These are phyloP conservation scores for Aspergillaceae sp. DNA, from an alignment of 2,329 filamentous ascomycete species.

Conservation along the genomic window DNA sequence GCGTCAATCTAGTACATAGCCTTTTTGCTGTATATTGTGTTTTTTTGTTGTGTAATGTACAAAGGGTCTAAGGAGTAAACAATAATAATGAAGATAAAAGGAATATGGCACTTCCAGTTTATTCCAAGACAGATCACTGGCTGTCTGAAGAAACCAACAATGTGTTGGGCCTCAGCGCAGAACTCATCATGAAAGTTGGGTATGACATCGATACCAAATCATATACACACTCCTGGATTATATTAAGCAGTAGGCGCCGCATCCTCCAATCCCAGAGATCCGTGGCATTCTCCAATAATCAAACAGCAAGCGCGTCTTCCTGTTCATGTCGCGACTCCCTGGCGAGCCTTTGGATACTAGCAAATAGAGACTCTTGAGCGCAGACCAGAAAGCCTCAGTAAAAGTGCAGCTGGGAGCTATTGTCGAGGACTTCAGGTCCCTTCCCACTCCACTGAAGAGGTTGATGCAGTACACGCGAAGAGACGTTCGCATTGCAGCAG, in stretches of 20 bases:
- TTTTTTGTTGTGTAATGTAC: too few relatives aligned
- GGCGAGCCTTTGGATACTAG: conserved; percentile 8
- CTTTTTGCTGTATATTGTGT: too few relatives aligned
- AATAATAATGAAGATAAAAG: too few relatives aligned
- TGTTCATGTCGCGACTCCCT: conserved; percentile 9
- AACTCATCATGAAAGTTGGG: conserved; percentile 4
- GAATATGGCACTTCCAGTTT: too few relatives aligned
- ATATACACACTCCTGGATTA: conserved; percentile 8
- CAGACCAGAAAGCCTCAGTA: conserved; percentile 7
- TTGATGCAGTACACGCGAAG: conserved; percentile 8
- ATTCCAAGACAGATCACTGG: too few relatives aligned
- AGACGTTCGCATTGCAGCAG: conserved; percentile 7
- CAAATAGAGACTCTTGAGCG: conserved; percentile 6
- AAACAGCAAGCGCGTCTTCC: conserved; percentile 3
- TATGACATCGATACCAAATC: conserved; percentile 3
- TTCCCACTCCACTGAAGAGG: conserved; percentile 5
- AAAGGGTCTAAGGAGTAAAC: too few relatives aligned
- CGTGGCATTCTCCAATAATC: conserved; percentile 7
- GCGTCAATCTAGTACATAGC: too few relatives aligned
- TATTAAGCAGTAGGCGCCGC: conserved; percentile 8
- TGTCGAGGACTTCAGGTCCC: conserved; percentile 7
- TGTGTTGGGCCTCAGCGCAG: conserved; percentile 4
- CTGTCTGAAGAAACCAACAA: too few relatives aligned
- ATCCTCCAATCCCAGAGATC: conserved; percentile 7
- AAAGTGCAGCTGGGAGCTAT: conserved; percentile 8